Evolutionary conservation across 306 rosid species (phyloP).

Genomic region (Vigna mungo): DNA sequence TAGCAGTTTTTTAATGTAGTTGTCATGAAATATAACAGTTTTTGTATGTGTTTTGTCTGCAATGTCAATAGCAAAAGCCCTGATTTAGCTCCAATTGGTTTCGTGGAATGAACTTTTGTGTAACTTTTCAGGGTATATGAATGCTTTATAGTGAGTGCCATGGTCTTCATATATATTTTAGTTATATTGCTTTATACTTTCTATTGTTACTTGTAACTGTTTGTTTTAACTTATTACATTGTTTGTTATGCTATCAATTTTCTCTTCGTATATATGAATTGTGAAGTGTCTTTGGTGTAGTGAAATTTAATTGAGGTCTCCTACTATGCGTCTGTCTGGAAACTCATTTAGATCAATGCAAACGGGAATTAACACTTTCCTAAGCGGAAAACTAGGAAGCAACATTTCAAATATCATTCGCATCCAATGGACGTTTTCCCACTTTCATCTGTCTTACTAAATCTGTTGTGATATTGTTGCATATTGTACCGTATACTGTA

Average conservation of each 20-base stretch:
- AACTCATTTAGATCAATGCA: no score
- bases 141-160: slow-evolving; percentile 19
- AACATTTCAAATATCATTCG: no score
- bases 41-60: neutral
- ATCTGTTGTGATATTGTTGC: neutral
- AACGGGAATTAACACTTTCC: no score
- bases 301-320: slow-evolving; percentile 19
- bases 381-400: no score
- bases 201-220: neutral
- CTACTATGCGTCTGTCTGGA: neutral
- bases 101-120: slow-evolving; percentile 27
- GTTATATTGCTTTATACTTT: neutral
- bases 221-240: neutral
- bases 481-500: neutral
- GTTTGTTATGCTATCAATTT: slow-evolving; percentile 6
- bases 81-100: slow-evolving; percentile 21
- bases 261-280: neutral
- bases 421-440: no score
- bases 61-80: neutral
- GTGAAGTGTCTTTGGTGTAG: neutral
- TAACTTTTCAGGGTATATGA: neutral
- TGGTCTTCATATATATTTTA: neutral
- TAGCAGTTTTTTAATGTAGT: slow-evolving; percentile 10
- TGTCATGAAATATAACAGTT: neutral
- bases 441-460: neutral